Evolutionary conservation across 805 yeast genomes (phyloP).

Genomic region (Komagataella pseudopastoris): DNA sequence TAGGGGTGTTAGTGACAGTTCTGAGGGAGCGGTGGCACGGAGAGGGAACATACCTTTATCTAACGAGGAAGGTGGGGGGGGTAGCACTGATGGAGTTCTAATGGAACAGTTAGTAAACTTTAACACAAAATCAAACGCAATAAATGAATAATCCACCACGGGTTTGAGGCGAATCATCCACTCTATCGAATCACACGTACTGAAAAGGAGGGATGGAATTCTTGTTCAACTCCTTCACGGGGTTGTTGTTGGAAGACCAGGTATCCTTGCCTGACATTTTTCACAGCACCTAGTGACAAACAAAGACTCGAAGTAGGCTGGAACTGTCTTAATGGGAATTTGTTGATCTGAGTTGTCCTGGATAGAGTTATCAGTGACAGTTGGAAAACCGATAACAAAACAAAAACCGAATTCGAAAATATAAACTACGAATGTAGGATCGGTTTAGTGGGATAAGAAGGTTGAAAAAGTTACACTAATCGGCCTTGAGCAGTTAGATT

Average conservation of each 20-base stretch:
- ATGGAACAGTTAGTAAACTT: neutral
- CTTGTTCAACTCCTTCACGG: neutral
- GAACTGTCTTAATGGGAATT: neutral
- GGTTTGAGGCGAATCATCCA: neutral
- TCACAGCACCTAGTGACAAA: neutral
- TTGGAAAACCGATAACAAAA: neutral
- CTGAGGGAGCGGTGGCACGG: neutral
- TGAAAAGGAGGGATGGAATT: constrained; percentile 1
- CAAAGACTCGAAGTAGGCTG: neutral
- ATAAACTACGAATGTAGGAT: neutral
- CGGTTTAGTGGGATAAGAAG: neutral
- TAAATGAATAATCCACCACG: neutral
- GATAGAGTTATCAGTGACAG: neutral
- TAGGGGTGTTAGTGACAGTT: constrained; percentile 11
- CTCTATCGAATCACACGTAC: constrained; percentile 1
- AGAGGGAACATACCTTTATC: neutral
- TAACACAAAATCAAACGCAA: neutral
- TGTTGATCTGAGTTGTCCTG: neutral
- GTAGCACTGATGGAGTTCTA: neutral
- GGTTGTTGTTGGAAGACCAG: neutral
- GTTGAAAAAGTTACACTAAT: neutral
- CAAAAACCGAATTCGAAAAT: neutral
- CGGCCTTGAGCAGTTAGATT: neutral
- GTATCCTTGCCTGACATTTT: neutral
- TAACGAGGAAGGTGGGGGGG: neutral